Conservation (phyloP, 2,329 filamentous ascomycete species). For the Rhinocladiella similis region DNA sequence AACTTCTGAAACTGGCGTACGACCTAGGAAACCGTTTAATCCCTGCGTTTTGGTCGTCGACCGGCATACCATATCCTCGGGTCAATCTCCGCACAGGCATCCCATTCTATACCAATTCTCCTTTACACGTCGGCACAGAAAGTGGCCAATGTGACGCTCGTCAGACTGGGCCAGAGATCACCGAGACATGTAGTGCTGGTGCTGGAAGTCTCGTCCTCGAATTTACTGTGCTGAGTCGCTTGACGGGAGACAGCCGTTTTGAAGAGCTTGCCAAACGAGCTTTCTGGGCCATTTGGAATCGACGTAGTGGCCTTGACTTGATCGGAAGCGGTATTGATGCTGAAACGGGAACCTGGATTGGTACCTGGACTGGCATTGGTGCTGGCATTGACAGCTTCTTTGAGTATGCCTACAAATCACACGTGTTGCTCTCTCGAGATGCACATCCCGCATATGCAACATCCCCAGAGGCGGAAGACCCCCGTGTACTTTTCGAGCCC, state of each 20-base stretch:
- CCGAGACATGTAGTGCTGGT: conserved; percentile 94
- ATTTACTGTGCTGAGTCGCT: conserved; percentile 83
- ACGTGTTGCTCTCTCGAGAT: conserved; percentile 83
- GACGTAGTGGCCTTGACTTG: conserved; percentile 79
- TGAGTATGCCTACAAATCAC: conserved; percentile 93
- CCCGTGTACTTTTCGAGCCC: conserved; percentile 66
- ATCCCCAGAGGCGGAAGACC: conserved; percentile 47
- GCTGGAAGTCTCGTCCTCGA: conserved; percentile 95
- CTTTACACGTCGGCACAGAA: conserved; percentile 55
- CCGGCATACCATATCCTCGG: conserved; percentile 89
- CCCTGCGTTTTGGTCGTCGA: conserved; percentile 87
- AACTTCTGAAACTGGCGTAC: conserved; percentile 82
- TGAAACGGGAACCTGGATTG: conserved; percentile 86
- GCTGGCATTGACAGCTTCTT: conserved; percentile 98
- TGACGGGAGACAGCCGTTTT: conserved; percentile 84
- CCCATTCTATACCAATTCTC: conserved; percentile 87
- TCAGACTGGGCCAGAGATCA: conserved; percentile 65
- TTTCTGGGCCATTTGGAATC: conserved; percentile 96
- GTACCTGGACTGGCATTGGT: conserved; percentile 87
- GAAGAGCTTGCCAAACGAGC: conserved; percentile 86
- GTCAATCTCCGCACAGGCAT: conserved; percentile 90
- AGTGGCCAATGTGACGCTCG: conserved; percentile 24
- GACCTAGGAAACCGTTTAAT: conserved; percentile 82
- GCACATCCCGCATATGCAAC: conserved; percentile 38
- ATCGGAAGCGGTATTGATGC: conserved; percentile 92